Evolutionary conservation across 495 filamentous ascomycete species (phyloP).

Genomic region (Neurospora sp.): DNA sequence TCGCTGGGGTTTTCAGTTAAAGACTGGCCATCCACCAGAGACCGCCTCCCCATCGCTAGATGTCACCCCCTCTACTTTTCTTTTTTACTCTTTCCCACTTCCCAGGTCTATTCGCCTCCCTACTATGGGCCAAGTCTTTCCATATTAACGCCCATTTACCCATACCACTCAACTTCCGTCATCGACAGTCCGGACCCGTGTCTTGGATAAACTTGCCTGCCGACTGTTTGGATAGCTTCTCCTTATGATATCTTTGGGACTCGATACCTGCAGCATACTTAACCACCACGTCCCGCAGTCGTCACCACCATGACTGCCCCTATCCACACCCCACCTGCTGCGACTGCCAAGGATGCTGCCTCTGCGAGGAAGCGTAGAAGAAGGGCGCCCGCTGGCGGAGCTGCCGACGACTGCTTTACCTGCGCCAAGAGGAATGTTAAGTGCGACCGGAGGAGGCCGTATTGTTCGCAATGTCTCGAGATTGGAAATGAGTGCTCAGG

Average conservation of each 20-base stretch:
- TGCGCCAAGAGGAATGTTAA: constrained; percentile 72
- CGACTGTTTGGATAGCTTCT: constrained; percentile 16
- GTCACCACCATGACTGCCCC: constrained; percentile 34
- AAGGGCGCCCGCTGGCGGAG: constrained; percentile 79
- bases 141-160: constrained; percentile 38
- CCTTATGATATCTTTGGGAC: constrained; percentile 17
- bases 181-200: constrained; percentile 24
- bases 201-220: constrained; percentile 25
- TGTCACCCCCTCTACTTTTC: constrained; percentile 2
- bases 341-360: constrained; percentile 33
- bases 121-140: constrained; percentile 27
- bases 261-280: constrained; percentile 4
- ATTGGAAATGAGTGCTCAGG: constrained; percentile 87
- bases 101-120: constrained; percentile 11
- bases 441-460: constrained; percentile 88
- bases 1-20: constrained; percentile 7
- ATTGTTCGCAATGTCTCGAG: constrained; percentile 91
- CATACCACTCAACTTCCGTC: constrained; percentile 30
- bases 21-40: constrained; percentile 1
- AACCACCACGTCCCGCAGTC: neutral
- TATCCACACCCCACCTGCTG: constrained; percentile 26
- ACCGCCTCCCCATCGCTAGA: constrained; percentile 2
- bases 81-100: constrained; percentile 1
- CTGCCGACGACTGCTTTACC: constrained; percentile 91
- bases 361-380: constrained; percentile 68